Evolutionary conservation across 495 filamentous ascomycete genomes (phyloP), one percentile per base, ranked within the genome.

Genomic region (Penicillium pulvis): DNA sequence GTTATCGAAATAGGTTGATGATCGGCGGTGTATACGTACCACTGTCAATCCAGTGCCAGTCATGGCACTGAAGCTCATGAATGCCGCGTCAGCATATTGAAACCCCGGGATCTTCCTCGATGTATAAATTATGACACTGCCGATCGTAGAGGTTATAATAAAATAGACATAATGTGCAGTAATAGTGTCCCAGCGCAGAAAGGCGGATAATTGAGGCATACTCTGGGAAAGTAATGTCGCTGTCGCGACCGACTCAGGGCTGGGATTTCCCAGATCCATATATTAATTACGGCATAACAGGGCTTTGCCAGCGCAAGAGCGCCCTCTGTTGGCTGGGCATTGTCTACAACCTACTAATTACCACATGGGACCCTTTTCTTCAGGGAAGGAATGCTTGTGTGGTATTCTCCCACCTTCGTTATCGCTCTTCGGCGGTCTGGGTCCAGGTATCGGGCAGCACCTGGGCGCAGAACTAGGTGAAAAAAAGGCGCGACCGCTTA

Each of bases 121-220:
- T 12, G 83, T 81, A 84, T 85, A 93, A 71, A 94, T 90, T 58
- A 94, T 81, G 48, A 88, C 59, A 51, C 88, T 90, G 33, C 80
- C 77, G 53, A 89, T 58, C 45, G 90, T 65, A 42, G 80, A 83
- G 33, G 82, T 79, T 9, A 75, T 41, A 56, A 92, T 79, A 71
- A 94, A 94, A 74, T 95, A 95, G 57, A 79, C 72, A 80, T 91
- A 87, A 69, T 89, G 85, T 31, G 91, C 62, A 3, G 84, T 87
- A 65, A 92, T 88, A 71, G 90, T 91, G 69, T 90, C 90, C 49
- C 87, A 69, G 46, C 65, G 64, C 36, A 73, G 69, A 6, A 73
- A 64, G 36, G 65, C 55, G 57, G 64, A 64, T 57, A 74, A 65
- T 30, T 41, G n/a, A 4, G 39, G 39, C 39, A 41, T 41, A 41